Base-by-base conservation (phyloP, 2,329 filamentous ascomycete species). In the Penicillium sp. region DNA sequence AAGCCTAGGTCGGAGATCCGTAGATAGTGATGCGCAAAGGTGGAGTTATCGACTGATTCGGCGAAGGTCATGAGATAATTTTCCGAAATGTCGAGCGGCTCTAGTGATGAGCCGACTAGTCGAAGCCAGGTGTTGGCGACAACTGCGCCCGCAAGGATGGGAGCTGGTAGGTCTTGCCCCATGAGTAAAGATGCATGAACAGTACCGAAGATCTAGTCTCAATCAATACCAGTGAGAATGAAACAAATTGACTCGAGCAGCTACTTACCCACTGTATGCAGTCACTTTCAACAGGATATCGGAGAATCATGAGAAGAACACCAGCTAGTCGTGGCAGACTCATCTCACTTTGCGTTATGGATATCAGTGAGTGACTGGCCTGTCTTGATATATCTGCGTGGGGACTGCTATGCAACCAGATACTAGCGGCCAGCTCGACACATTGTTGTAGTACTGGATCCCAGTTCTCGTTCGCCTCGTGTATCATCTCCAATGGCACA, bases 1-100 rank as follows among this genome's bases (percentile, higher is more conserved):
- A 47, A 15, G 22, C 44, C 44, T 2, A 47, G 1, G 24, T 47
- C 44, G 2, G 44, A 47, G 0, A 47, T 47, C 8, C 44, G 44
- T 1, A 47, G 44, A 28, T 47, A 47, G 17, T 47, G 24, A 17
- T 47, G 44, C 5, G 44, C 44, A 28, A 47, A 47, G 2, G 44
- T 47, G 6, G 44, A 47, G 44, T 17, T 10, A 47, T 47, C 44
- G 12, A 47, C 44, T 47, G 44, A 28, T 28, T 47, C 44, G 44
- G 24, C 44, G 44, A 47, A 47, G 44, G 3, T 28, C 44, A 47
- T 47, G 44, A 47, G 44, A 19, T 26, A 47, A 15, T 26, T 17
- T 47, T 47, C 44, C 17, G 44, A 7, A 47, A 47, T 15, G 2
- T 47, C 44, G 44, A 47, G 44, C 13, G 44, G 44, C 44, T 28